phyloP scores from a whole-genome alignment of 345 rosid genomes.

The Salix suchowensis region DNA sequence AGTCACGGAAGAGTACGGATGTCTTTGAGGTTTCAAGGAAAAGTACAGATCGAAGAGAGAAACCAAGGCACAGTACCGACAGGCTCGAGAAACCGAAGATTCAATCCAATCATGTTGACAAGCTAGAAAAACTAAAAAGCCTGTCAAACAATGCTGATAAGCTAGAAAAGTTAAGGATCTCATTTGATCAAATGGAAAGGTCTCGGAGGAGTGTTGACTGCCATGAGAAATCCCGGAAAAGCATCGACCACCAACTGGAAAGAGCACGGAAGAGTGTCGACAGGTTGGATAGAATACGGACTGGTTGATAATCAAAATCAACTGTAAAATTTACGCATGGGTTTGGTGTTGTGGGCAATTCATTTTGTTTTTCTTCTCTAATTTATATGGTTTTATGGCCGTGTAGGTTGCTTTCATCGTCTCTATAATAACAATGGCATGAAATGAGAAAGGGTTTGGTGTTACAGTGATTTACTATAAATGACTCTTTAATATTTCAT shows the following conservation, averaged over 20 bases:
- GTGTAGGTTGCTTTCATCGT: constrained; percentile 11
- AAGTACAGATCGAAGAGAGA: constrained; percentile 67
- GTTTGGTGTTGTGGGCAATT: constrained; percentile 22
- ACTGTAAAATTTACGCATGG: constrained; percentile 3
- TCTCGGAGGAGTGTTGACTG: constrained; percentile 33
- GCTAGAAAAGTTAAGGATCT: constrained; percentile 24
- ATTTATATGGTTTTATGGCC: constrained; percentile 14
- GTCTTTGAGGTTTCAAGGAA: constrained; percentile 58
- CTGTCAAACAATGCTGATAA: constrained; percentile 18
- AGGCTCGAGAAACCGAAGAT: constrained; percentile 54
- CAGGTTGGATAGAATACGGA: constrained; percentile 23
- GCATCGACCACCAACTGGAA: constrained; percentile 26
- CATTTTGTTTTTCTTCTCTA: not conserved
- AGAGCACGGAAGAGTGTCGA: constrained; percentile 29
- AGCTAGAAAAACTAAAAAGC: constrained; percentile 24
- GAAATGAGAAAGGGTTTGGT: constrained; percentile 20
- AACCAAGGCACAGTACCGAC: constrained; percentile 67
- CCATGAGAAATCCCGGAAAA: constrained; percentile 31
- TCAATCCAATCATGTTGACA: constrained; percentile 29
- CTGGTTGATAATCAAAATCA: constrained; percentile 15
- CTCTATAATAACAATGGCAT: constrained; percentile 8
- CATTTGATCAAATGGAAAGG: constrained; percentile 29
- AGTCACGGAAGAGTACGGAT: constrained; percentile 57
- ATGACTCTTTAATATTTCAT: not conserved
- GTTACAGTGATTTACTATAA: constrained; percentile 4